phyloP scores from a whole-genome alignment of 176 grass and related monocot genomes.

The Eleusine indica region DNA sequence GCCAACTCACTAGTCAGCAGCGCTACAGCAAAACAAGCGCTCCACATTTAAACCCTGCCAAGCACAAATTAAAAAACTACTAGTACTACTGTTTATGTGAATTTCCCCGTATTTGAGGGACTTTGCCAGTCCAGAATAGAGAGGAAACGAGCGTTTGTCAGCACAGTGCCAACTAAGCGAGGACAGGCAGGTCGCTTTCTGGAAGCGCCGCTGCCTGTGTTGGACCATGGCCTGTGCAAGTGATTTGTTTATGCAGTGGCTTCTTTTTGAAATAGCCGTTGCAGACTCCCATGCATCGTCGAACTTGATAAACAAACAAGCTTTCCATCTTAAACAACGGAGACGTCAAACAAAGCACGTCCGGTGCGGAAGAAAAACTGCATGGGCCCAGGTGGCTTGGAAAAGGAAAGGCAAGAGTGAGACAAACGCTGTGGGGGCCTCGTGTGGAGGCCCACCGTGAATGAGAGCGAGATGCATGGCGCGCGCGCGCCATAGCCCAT shows the following conservation, averaged over 20 bases:
- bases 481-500: neutral
- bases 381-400: too few species aligned
- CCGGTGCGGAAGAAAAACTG: too few species aligned
- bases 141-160: neutral
- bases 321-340: too few species aligned
- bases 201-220: neutral
- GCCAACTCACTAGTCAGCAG: too few species aligned
- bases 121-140: neutral
- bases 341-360: too few species aligned
- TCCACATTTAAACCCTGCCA: neutral
- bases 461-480: neutral
- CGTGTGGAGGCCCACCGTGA: neutral
- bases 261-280: constrained; percentile 42
- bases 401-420: too few species aligned
- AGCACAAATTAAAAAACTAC: neutral
- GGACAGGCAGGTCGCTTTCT: neutral
- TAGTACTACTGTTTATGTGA: neutral
- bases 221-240: too few species aligned
- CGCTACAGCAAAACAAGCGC: neutral
- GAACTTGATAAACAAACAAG: neutral
- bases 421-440: too few species aligned
- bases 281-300: constrained; percentile 27
- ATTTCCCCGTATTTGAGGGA: neutral
- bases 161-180: neutral
- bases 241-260: neutral